Conservation (phyloP, 2,329 filamentous ascomycete species). For the Cordyceps cateniannulata region DNA sequence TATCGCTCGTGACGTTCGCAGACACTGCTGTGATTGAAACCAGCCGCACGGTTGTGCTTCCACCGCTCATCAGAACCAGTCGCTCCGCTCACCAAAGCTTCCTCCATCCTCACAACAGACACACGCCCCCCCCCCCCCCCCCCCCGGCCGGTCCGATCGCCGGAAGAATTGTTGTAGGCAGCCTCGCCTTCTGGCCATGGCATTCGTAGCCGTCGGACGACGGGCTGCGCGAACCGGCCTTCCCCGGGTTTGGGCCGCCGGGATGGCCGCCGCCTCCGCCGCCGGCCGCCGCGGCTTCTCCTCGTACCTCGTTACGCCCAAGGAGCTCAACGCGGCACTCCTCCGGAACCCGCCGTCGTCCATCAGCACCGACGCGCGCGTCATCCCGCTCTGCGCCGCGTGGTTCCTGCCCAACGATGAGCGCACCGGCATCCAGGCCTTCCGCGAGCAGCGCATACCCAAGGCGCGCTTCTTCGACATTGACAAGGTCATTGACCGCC, state of each 20-base stretch:
- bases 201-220: slow-evolving; percentile 35
- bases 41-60: not conserved
- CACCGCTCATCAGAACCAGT: not conserved
- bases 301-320: slow-evolving; percentile 80
- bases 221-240: slow-evolving; percentile 36
- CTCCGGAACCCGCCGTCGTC: slow-evolving; percentile 73
- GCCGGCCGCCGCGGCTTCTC: slow-evolving; percentile 45
- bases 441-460: slow-evolving; percentile 77
- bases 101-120: too few species aligned
- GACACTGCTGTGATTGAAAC: not conserved
- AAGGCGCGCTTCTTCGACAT: slow-evolving; percentile 93
- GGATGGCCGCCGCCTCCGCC: slow-evolving; percentile 20
- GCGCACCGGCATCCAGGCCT: slow-evolving; percentile 73
- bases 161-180: not conserved
- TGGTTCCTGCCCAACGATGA: slow-evolving; percentile 97
- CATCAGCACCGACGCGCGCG: slow-evolving; percentile 73
- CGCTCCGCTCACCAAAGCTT: not conserved
- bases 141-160: slow-evolving; percentile 10
- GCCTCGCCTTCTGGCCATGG: slow-evolving; percentile 29
- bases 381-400: slow-evolving; percentile 83
- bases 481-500: slow-evolving; percentile 81
- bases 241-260: slow-evolving; percentile 27
- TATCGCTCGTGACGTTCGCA: not conserved
- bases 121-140: slow-evolving; percentile 9
- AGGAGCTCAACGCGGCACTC: slow-evolving; percentile 73